A percentile compares a stretch with the other conserved stretches of the same genome.
Conservation (phyloP, 164 flowering plant genomes). For the Nymphaea colorata region DNA sequence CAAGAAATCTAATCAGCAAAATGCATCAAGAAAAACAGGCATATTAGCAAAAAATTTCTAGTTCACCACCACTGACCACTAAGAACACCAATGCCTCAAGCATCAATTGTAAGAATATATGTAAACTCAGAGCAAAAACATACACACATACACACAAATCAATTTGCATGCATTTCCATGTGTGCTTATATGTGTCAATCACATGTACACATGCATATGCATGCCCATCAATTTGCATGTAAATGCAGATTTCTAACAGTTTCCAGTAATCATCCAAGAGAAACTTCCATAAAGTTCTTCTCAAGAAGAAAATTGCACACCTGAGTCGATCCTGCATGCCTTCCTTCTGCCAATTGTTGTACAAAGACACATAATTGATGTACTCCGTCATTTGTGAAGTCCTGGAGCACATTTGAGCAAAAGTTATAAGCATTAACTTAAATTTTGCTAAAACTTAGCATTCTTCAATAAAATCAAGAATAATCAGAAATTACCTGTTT, state of each 20-base stretch:
- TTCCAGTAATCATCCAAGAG: not conserved
- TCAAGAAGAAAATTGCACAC: conserved; percentile 5
- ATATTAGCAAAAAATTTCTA: not conserved
- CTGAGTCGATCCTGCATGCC: conserved; percentile 27
- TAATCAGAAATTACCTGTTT: conserved; percentile 41
- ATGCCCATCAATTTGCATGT: not conserved
- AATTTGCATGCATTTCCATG: too few species aligned
- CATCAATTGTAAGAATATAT: too few species aligned
- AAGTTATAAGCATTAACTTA: not conserved
- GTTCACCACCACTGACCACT: not conserved
- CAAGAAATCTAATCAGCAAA: too few species aligned
- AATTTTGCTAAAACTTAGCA: not conserved
- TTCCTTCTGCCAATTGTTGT: conserved; percentile 18
- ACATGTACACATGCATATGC: not conserved
- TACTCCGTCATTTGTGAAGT: conserved; percentile 36
- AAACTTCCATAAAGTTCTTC: not conserved
- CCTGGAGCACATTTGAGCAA: conserved; percentile 16
- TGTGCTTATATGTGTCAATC: too few species aligned
- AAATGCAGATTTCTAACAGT: too few species aligned
- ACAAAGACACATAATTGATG: conserved; percentile 25
- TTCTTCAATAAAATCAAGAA: not conserved
- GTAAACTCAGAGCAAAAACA: not conserved
- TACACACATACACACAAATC: too few species aligned
- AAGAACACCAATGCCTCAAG: not conserved
- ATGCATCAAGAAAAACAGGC: not conserved